A percentile compares a stretch with the other conserved stretches of the same genome.
These are phyloP conservation scores for Trichoderma endophyticum DNA, from an alignment of 2,329 filamentous ascomycete genomes.

Conservation along the genomic window DNA sequence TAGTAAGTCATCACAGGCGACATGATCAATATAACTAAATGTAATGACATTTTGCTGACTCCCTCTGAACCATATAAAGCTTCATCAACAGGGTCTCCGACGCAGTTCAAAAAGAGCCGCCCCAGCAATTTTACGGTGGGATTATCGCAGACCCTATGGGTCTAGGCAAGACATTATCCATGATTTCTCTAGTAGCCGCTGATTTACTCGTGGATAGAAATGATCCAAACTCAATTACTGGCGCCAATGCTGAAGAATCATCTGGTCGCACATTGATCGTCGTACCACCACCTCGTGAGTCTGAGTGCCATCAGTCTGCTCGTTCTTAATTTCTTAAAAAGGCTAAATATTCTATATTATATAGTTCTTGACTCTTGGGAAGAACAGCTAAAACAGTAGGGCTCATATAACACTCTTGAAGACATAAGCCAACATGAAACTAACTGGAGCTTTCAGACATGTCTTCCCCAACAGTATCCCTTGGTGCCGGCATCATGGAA, in stretches of 20 bases:
- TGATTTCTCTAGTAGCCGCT: slow-evolving; percentile 40
- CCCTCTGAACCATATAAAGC: slow-evolving; percentile 18
- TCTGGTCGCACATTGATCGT: slow-evolving; percentile 2
- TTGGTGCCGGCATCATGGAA: slow-evolving; percentile 32
- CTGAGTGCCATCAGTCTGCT: background rate
- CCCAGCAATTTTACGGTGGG: slow-evolving; percentile 39
- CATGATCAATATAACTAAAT: background rate
- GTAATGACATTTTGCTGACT: background rate
- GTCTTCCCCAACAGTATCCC: slow-evolving; percentile 18
- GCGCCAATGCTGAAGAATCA: background rate
- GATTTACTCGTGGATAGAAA: slow-evolving; percentile 12
- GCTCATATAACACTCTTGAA: accelerated
- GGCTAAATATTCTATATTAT: background rate
- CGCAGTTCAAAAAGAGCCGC: slow-evolving; percentile 28
- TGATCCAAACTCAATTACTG: background rate
- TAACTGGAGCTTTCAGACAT: slow-evolving; percentile 23
- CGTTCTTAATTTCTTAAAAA: background rate
- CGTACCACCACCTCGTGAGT: slow-evolving; percentile 10
- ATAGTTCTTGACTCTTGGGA: slow-evolving; percentile 7
- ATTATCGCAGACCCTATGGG: slow-evolving; percentile 49
- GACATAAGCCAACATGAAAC: background rate
- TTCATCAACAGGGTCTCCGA: slow-evolving; percentile 36
- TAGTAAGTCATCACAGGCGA: background rate
- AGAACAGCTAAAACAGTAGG: slow-evolving; percentile 1
- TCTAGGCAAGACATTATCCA: slow-evolving; percentile 44